Evolutionary conservation across 2,329 filamentous ascomycete species (phyloP).

Genomic region (Penicillium sp.): DNA sequence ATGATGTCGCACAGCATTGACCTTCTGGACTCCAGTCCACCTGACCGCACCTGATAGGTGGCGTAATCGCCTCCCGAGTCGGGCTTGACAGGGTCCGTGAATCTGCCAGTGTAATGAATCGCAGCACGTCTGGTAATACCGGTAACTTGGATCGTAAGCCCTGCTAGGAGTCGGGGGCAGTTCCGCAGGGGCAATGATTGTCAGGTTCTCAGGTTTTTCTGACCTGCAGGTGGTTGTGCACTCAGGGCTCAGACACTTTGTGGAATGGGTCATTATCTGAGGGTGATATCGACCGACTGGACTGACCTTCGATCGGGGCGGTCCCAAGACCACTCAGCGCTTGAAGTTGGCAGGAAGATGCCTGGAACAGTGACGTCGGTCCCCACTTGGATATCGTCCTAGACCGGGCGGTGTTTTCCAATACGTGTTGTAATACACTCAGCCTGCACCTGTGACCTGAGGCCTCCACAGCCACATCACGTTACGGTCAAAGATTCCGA

Average conservation of each 20-base stretch:
- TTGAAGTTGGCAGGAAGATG: background rate
- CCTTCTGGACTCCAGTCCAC: slow-evolving; percentile 2
- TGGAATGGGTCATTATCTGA: slow-evolving; percentile 1
- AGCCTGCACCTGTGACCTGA: background rate
- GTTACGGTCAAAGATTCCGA: background rate
- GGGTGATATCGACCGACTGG: background rate
- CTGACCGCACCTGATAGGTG: slow-evolving; percentile 8
- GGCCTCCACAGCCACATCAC: background rate
- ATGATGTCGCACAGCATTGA: slow-evolving; percentile 11
- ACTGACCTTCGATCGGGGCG: background rate
- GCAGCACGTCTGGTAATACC: background rate
- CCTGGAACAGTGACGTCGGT: background rate
- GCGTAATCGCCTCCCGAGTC: background rate
- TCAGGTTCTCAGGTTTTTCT: background rate
- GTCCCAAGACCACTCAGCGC: background rate
- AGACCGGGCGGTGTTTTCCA: background rate
- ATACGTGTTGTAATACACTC: background rate
- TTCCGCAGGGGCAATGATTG: background rate
- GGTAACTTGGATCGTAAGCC: background rate
- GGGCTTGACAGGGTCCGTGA: background rate
- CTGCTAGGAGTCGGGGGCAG: background rate
- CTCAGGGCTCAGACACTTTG: slow-evolving; percentile 2
- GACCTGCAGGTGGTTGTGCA: background rate
- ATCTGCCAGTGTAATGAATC: background rate
- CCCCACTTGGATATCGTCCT: background rate